A percentile compares a stretch with the other conserved stretches of the same genome.
phyloP scores from a whole-genome alignment of 2,329 filamentous ascomycete genomes.

The Allantophomopsis cytisporea region DNA sequence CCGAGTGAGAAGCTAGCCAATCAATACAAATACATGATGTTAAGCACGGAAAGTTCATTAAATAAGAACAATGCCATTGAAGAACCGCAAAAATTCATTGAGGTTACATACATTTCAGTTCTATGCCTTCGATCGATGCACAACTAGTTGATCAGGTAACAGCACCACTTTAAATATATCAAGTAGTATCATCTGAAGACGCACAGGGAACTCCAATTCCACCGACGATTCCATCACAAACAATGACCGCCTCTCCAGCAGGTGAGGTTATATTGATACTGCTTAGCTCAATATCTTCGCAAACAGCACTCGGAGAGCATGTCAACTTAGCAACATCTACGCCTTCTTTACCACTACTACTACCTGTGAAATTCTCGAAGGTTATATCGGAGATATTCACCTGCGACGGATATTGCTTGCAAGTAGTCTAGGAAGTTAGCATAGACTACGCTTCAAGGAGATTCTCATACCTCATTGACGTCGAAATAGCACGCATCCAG shows the following conservation, averaged over 20 bases:
- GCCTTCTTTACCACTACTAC: slow-evolving; percentile 39
- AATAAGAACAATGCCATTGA: too few species aligned
- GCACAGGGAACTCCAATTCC: slow-evolving; percentile 3
- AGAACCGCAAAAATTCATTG: too few species aligned
- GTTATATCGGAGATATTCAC: slow-evolving; percentile 45
- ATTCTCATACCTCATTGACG: slow-evolving; percentile 18
- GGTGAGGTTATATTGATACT: slow-evolving; percentile 40
- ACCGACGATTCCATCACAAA: slow-evolving; percentile 32
- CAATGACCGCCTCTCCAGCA: slow-evolving; percentile 26
- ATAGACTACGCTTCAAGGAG: not conserved
- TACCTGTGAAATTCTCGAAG: slow-evolving; percentile 44
- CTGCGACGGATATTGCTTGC: slow-evolving; percentile 35
- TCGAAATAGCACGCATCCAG: slow-evolving; percentile 52
- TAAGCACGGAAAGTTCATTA: too few species aligned
- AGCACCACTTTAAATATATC: too few species aligned
- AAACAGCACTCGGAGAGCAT: slow-evolving; percentile 42
- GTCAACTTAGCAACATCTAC: slow-evolving; percentile 38
- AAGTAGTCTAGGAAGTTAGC: slow-evolving; percentile 27
- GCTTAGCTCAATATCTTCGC: slow-evolving; percentile 37
- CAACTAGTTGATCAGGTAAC: too few species aligned
- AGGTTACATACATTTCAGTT: too few species aligned
- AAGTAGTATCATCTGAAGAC: too few species aligned
- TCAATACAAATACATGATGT: too few species aligned
- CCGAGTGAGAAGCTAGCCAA: too few species aligned
- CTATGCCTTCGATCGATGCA: too few species aligned